These are phyloP conservation scores for Zoysia matrella DNA, from an alignment of 202 grass and related monocot genomes.

Conservation along the genomic window DNA sequence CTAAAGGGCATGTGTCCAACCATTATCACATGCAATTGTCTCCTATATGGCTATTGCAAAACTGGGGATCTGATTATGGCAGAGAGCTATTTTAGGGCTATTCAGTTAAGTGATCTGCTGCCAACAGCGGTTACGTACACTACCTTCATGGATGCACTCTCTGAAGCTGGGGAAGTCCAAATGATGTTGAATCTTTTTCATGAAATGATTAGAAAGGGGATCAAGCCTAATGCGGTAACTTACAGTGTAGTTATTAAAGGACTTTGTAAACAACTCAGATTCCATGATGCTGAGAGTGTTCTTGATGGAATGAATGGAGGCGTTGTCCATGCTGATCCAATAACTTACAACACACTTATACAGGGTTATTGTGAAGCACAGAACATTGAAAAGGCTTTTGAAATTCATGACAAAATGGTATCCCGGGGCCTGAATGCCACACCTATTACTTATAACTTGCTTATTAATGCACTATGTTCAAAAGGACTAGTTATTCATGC, in stretches of 20 bases:
- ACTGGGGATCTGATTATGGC: conserved; percentile 59
- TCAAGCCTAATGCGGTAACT: conserved; percentile 68
- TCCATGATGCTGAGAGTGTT: conserved; percentile 59
- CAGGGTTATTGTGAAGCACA: conserved; percentile 72
- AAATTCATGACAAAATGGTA: conserved; percentile 52
- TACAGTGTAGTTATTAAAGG: conserved; percentile 87
- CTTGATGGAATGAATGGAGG: conserved; percentile 58
- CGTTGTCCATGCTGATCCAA: conserved; percentile 62
- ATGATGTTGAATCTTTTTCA: conserved; percentile 54
- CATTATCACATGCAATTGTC: conserved; percentile 89
- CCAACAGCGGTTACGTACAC: conserved; percentile 81
- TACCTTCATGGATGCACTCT: conserved; percentile 86
- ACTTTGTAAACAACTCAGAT: conserved; percentile 71
- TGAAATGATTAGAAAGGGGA: conserved; percentile 69
- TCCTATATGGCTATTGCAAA: conserved; percentile 89
- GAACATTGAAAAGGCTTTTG: conserved; percentile 53
- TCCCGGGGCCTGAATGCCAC: conserved; percentile 45
- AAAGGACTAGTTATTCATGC: conserved; percentile 61
- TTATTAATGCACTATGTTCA: conserved; percentile 76
- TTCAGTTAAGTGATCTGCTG: conserved; percentile 56
- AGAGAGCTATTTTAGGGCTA: conserved; percentile 62
- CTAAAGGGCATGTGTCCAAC: conserved; percentile 61
- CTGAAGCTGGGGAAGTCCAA: conserved; percentile 57
- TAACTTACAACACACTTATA: conserved; percentile 82
- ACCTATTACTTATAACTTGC: conserved; percentile 76